Base-by-base conservation (phyloP, 2,329 filamentous ascomycete species). In the Kalmusia sp. region DNA sequence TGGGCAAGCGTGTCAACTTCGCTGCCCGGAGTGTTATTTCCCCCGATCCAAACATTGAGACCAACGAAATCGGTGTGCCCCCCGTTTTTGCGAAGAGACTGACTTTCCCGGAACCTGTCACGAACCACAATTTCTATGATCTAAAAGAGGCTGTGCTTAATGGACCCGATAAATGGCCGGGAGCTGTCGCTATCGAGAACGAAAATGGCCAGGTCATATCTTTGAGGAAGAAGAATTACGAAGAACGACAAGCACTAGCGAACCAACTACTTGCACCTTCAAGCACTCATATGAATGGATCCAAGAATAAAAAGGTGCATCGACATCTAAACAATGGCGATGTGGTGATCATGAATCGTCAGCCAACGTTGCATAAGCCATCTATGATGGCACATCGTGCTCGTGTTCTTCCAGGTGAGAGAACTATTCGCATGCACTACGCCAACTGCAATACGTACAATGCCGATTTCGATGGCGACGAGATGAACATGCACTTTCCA, bases 401-500 rank as follows among this genome's bases (percentile, higher is more conserved):
- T 46, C 87, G 93, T 55, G 93, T 99, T 5, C 79, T 99, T 15
- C 91, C 92, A 0, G 93, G 92, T 30, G 96, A 99, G 75, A 96
- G 96, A 78, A 98, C 95, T 0, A 93, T 99, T 72, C 92, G 95
- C 62, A 98, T 99, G 93, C 95, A 99, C 79, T 99, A 99, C 77
- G 93, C 95, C 67, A 99, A 99, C 74, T 98, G 95, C 75, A 99
- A 99, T 70, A 97, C 95, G 0, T 99, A 99, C 82, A 99, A 99
- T 67, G 95, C 95, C 27, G 95, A 99, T 82, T 99, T 99, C 70
- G 96, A 99, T 69, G 95, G 95, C 74, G 95, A 99, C 72, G 95
- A 99, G 76, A 99, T 99, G 95, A 99, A 99, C 75, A 96, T 99
- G 93, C 95, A 99, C 77, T 98, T 99, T 69, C 95, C 95, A 1